phyloP scores from a whole-genome alignment of 257 asterid genomes.

The Datura wrightii region DNA sequence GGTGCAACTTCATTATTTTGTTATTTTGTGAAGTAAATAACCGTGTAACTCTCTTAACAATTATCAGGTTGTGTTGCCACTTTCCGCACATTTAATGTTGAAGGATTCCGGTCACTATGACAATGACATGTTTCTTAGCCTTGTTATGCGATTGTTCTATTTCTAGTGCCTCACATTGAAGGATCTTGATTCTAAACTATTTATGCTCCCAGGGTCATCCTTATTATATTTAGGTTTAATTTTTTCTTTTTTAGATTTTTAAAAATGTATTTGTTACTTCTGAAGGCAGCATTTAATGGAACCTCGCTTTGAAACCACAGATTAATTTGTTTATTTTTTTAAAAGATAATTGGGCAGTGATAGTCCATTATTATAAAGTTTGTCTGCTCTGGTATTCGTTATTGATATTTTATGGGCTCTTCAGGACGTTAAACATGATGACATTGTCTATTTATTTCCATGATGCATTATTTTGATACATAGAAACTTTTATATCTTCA shows the following conservation, averaged over 20 bases:
- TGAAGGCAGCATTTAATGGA: slow-evolving; percentile 10
- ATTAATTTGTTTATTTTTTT: neutral
- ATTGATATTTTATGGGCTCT: neutral
- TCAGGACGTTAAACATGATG: neutral
- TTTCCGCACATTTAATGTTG: neutral
- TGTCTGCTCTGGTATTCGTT: neutral
- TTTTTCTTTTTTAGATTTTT: neutral
- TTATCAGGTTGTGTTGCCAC: neutral
- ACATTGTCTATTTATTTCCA: neutral
- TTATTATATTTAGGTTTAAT: neutral
- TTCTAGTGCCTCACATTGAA: neutral
- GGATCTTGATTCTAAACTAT: slow-evolving; percentile 11
- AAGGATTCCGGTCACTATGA: neutral
- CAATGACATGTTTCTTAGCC: neutral
- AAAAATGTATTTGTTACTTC: neutral
- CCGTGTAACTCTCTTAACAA: neutral
- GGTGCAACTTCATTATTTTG: neutral
- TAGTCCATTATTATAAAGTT: neutral
- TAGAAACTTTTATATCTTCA: neutral
- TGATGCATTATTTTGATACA: neutral
- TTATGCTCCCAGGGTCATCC: neutral
- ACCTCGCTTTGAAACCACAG: neutral
- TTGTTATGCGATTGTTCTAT: slow-evolving; percentile 16
- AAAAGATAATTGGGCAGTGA: neutral
- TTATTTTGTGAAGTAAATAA: slow-evolving; percentile 8